phyloP scores from a whole-genome alignment of 331 rosid species.

The Saraca asoca region DNA sequence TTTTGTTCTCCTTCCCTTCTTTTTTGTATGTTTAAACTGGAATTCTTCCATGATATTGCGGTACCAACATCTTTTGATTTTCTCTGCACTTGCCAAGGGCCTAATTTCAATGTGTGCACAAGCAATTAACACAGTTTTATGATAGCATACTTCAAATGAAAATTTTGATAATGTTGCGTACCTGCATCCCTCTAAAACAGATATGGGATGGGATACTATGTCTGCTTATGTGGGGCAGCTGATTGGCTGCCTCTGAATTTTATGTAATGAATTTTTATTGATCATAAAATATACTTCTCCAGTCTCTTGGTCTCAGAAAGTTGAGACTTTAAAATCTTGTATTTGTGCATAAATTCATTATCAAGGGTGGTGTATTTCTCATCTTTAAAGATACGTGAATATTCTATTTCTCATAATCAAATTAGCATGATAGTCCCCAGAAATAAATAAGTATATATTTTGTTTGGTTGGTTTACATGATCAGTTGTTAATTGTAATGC shows the following conservation, averaged over 20 bases:
- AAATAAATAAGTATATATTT: not conserved
- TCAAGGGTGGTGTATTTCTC: slow-evolving; percentile 3
- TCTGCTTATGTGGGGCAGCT: not conserved
- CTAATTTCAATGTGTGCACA: not conserved
- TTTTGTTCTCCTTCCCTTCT: not conserved
- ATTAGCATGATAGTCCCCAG: not conserved
- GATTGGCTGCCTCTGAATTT: not conserved
- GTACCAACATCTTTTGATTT: not conserved
- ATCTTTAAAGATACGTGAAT: slow-evolving; percentile 1
- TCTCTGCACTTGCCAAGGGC: slow-evolving; percentile 1
- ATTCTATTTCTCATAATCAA: not conserved
- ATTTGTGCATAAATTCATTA: slow-evolving; percentile 6
- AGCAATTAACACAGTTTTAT: not conserved
- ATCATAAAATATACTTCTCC: not conserved
- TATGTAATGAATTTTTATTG: slow-evolving; percentile 9
- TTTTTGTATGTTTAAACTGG: not conserved
- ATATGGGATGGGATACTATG: slow-evolving; percentile 1
- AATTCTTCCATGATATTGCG: not conserved
- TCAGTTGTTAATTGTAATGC: slow-evolving; percentile 42
- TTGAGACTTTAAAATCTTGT: slow-evolving; percentile 8
- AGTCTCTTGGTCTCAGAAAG: not conserved
- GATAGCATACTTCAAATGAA: not conserved
- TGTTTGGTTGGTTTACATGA: slow-evolving; percentile 25
- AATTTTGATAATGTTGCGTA: not conserved
- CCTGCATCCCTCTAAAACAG: slow-evolving; percentile 9